phyloP scores from a whole-genome alignment of 129 eudicot genomes.

The Deinandra increscens region DNA sequence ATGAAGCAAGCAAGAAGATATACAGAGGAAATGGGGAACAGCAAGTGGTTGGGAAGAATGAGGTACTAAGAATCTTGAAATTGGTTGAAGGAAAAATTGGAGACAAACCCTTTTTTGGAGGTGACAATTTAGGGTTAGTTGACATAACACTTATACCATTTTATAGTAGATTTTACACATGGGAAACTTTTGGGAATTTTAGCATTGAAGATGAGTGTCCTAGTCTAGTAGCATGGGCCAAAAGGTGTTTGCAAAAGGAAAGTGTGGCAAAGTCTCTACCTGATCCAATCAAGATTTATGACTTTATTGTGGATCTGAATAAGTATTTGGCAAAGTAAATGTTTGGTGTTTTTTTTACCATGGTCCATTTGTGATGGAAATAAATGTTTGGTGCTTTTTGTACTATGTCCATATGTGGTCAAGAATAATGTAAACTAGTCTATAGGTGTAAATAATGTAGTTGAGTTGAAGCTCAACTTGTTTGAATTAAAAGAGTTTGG shows the following conservation, averaged over 20 bases:
- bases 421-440: too few relatives aligned
- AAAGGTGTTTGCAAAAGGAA: conserved; percentile 38
- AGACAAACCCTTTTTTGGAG: conserved; percentile 38
- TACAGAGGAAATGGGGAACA: conserved; percentile 34
- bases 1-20: conserved; percentile 34
- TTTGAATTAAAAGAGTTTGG: too few relatives aligned
- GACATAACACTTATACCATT: conserved; percentile 39
- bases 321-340: conserved; percentile 23
- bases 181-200: conserved; percentile 38
- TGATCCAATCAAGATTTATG: conserved; percentile 34
- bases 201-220: conserved; percentile 43
- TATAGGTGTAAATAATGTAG: too few relatives aligned
- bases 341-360: not conserved
- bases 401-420: not conserved
- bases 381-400: too few relatives aligned
- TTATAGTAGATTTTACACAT: conserved; percentile 36
- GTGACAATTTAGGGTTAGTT: conserved; percentile 37
- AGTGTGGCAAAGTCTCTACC: conserved; percentile 36
- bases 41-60: conserved; percentile 29
- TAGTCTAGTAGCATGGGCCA: conserved; percentile 34
- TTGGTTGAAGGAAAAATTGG: conserved; percentile 37
- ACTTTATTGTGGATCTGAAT: conserved; percentile 24
- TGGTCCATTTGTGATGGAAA: too few relatives aligned
- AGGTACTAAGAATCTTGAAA: conserved; percentile 29
- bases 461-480: too few relatives aligned